These are phyloP conservation scores for Dactylonectria macrodidyma DNA, from an alignment of 2,329 filamentous ascomycete genomes.

Conservation along the genomic window DNA sequence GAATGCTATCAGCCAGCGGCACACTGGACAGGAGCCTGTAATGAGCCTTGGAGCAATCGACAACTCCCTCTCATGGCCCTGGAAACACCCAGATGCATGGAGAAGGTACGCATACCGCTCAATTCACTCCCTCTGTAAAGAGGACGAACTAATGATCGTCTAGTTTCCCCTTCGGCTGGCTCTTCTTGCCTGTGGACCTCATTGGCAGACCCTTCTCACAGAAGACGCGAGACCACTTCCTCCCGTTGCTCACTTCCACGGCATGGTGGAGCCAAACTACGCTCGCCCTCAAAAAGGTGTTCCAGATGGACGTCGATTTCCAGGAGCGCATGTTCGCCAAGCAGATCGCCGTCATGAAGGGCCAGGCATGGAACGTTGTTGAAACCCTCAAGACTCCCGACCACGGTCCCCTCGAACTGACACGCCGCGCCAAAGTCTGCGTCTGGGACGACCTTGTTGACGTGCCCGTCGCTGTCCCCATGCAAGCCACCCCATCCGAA, in stretches of 20 bases:
- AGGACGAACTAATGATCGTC: slow-evolving; percentile 43
- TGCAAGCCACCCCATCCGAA: slow-evolving; percentile 88
- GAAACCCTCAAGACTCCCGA: slow-evolving; percentile 95
- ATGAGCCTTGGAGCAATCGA: slow-evolving; percentile 94
- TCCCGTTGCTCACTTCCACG: slow-evolving; percentile 94
- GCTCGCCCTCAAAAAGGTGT: slow-evolving; percentile 86
- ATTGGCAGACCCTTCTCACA: slow-evolving; percentile 97
- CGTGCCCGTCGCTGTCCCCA: slow-evolving; percentile 92
- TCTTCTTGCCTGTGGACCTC: slow-evolving; percentile 95
- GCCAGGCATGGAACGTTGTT: slow-evolving; percentile 98
- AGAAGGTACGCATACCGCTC: slow-evolving; percentile 61
- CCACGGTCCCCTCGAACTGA: slow-evolving; percentile 94
- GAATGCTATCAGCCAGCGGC: slow-evolving; percentile 74
- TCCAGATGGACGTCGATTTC: slow-evolving; percentile 94
- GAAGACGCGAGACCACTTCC: slow-evolving; percentile 92
- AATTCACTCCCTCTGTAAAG: neutral
- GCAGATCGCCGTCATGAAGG: slow-evolving; percentile 99
- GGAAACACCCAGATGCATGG: slow-evolving; percentile 97
- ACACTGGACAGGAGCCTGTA: slow-evolving; percentile 65
- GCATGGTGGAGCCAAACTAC: slow-evolving; percentile 98
- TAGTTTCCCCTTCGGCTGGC: slow-evolving; percentile 98
- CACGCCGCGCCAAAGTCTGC: slow-evolving; percentile 89
- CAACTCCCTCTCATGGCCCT: slow-evolving; percentile 98
- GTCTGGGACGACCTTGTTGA: slow-evolving; percentile 99
- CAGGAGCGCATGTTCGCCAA: slow-evolving; percentile 99